Base-by-base conservation (phyloP, 2,329 filamentous ascomycete genomes). In the Alternaria brassicicola region DNA sequence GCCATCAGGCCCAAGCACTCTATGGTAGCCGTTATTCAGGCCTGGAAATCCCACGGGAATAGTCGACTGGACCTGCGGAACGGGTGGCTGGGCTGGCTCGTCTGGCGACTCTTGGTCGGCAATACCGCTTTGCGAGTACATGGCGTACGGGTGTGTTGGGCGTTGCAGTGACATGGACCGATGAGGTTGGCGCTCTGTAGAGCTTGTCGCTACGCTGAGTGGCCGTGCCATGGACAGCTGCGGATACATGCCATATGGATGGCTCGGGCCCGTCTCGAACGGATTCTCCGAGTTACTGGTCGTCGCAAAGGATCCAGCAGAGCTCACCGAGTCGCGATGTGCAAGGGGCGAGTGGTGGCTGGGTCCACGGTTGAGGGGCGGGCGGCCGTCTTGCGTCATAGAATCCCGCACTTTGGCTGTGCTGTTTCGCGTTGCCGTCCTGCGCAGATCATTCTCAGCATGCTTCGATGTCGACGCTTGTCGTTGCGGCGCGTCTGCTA, bases 221-320 rank as follows among this genome's bases (percentile, higher is more conserved):
- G 86, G 84, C 55, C 86, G 81, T 69, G 66, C 79, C 73, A 79
- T 71, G 35, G 67, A 78, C 53, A 87, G 85, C 73, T 96, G 92
- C 6, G 89, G 86, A 75, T 96, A 96, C 86, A 94, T 89, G 66
- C 86, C 86, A 74, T 96, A 96, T 0, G 92, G 91, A 76, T 95
- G 90, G 52, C 91, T 95, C 17, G 92, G 92, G 3, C 88, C 89
- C 3, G 88, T 89, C 52, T 85, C 85, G 64, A 92, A 91, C 12
- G 89, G 89, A 57, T 86, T 88, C 56, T 91, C 83, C 3, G 81
- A 78, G 31, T 75, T 74, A 38, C 71, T 71, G 56, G 71, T 78
- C 15, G 77, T 76, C 30, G 74, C 75, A 58, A 78, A 79, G 6
- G 80, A 82, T 3, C 75, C 80, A 3, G 78, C 72, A 10, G 76